Percentiles rank a stretch among this genome's conserved stretches.
phyloP scores from a whole-genome alignment of 192 early-diverging fungal species.

The Coemansia sp. region DNA sequence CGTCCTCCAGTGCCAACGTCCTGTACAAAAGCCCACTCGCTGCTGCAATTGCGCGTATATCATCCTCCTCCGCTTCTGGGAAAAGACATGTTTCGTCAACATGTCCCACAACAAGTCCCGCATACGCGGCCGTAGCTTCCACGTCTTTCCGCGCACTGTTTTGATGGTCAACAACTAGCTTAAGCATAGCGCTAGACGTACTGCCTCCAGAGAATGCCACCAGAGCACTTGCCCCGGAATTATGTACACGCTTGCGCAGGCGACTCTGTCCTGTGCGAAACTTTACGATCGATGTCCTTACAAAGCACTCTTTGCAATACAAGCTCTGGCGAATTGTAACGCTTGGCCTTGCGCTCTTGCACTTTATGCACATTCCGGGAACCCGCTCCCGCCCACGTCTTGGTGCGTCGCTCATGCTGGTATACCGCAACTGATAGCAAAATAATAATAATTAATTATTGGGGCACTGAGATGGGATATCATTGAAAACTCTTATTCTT shows the following conservation, averaged over 20 bases:
- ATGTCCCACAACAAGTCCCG: slow-evolving; percentile 68
- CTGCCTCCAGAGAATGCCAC: slow-evolving; percentile 86
- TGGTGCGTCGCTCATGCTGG: not conserved
- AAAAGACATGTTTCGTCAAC: slow-evolving; percentile 72
- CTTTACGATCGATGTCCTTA: slow-evolving; percentile 64
- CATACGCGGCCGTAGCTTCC: slow-evolving; percentile 61
- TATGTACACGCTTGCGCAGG: slow-evolving; percentile 38
- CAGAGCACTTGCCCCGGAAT: slow-evolving; percentile 59
- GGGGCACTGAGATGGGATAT: no score
- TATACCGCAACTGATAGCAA: no score
- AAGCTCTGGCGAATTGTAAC: slow-evolving; percentile 66
- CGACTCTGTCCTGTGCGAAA: slow-evolving; percentile 66
- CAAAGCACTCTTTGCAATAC: slow-evolving; percentile 85
- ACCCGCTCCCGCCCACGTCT: slow-evolving; percentile 17
- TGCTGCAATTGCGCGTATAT: slow-evolving; percentile 47
- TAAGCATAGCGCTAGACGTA: slow-evolving; percentile 72
- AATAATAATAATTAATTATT: no score
- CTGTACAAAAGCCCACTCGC: slow-evolving; percentile 42
- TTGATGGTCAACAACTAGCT: slow-evolving; percentile 64
- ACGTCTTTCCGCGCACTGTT: slow-evolving; percentile 50
- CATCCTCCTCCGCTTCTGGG: slow-evolving; percentile 30
- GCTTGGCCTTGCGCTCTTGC: slow-evolving; percentile 65
- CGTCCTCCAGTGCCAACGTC: slow-evolving; percentile 63
- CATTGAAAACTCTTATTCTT: no score
- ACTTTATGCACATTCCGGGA: slow-evolving; percentile 67